These are phyloP conservation scores for Ophiostoma quercus DNA, from an alignment of 2,329 filamentous ascomycete species.

Conservation along the genomic window DNA sequence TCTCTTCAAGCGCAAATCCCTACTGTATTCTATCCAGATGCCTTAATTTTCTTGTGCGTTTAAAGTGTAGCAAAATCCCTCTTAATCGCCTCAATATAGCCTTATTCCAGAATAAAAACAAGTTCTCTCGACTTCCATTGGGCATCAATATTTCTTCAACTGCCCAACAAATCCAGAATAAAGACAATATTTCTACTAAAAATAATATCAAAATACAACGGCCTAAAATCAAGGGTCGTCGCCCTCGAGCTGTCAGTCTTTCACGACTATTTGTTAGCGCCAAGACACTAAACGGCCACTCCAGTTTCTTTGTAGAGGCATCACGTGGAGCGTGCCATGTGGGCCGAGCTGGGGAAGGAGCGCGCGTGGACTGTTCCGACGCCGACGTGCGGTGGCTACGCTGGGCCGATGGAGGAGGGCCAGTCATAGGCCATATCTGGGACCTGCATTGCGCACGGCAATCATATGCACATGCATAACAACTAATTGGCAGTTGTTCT, in stretches of 20 bases:
- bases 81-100: too few relatives aligned
- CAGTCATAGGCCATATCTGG: background rate
- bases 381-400: background rate
- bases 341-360: background rate
- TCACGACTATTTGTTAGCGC: background rate
- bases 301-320: constrained; percentile 1
- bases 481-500: background rate
- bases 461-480: background rate
- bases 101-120: background rate
- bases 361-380: constrained; percentile 2
- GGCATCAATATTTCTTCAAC: background rate
- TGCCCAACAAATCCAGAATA: background rate
- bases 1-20: too few relatives aligned
- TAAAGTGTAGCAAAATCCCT: too few relatives aligned
- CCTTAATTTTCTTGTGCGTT: too few relatives aligned
- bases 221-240: background rate
- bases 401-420: background rate
- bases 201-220: too few relatives aligned
- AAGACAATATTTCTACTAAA: background rate
- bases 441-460: constrained; percentile 6
- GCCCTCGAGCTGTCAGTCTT: background rate
- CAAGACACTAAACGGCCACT: background rate
- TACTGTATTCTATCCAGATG: too few relatives aligned
- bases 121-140: background rate
- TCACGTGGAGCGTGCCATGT: constrained; percentile 3